Conservation (phyloP, 2,329 filamentous ascomycete species). For the Fusarium mundagurra region DNA sequence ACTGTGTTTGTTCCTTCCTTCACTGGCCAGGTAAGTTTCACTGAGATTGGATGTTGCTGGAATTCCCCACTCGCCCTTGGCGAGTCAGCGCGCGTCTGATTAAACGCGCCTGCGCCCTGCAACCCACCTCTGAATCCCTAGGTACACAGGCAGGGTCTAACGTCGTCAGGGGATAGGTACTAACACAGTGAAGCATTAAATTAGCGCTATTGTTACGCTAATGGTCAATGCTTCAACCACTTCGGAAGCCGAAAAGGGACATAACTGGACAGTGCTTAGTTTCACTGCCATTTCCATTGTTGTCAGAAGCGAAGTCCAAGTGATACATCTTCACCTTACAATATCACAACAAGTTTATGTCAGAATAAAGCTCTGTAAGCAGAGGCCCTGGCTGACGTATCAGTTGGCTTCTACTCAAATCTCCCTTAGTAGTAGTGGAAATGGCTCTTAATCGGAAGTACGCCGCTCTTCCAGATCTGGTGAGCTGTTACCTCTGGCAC, state of each 20-base stretch:
- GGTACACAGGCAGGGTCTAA: conserved; percentile 1
- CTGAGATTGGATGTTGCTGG: background rate
- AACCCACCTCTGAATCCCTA: background rate
- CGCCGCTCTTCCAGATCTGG: conserved; percentile 81
- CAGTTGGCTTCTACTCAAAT: background rate
- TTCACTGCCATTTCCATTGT: conserved; percentile 1
- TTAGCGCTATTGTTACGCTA: conserved; percentile 10
- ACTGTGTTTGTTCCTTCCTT: conserved; percentile 12
- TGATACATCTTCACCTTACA: background rate
- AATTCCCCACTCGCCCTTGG: background rate
- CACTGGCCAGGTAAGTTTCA: background rate
- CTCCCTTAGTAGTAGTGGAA: background rate
- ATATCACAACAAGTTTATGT: background rate
- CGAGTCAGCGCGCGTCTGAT: conserved; percentile 20
- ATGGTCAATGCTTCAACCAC: conserved; percentile 19
- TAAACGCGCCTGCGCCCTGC: conserved; percentile 28
- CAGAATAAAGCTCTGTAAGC: background rate
- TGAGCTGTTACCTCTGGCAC: conserved; percentile 50
- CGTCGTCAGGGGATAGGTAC: background rate
- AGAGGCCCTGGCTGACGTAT: background rate
- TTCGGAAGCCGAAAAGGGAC: conserved; percentile 17
- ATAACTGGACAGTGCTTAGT: background rate
- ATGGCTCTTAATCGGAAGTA: conserved; percentile 87
- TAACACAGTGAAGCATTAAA: background rate
- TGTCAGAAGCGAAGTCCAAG: conserved; percentile 3